Evolutionary conservation across 345 rosid genomes (phyloP).

Genomic region (Eucalyptus tenuipes): DNA sequence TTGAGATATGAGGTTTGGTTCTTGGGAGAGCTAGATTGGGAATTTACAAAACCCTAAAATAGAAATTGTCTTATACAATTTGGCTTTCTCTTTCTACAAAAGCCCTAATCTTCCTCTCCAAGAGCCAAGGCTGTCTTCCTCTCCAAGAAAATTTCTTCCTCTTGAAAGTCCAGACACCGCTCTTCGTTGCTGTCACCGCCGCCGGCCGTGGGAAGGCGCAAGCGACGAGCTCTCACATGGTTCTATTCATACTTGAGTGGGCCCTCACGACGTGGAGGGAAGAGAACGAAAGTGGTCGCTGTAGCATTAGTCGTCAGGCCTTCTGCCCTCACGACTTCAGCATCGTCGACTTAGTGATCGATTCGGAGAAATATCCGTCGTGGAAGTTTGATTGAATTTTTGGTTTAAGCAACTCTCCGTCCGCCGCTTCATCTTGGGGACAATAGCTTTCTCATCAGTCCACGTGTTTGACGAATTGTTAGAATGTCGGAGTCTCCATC

Average conservation of each 20-base stretch:
- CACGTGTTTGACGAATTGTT: neutral
- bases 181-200: neutral
- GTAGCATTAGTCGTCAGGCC: neutral
- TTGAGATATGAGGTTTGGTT: neutral
- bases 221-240: neutral
- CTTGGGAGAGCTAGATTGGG: neutral
- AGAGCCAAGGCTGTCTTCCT: too few relatives aligned
- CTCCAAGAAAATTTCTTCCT: neutral
- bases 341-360: neutral
- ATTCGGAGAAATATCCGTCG: neutral
- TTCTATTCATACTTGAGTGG: neutral
- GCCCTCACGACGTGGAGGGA: neutral
- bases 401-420: neutral
- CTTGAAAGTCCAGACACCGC: neutral
- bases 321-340: neutral
- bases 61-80: neutral
- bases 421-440: neutral
- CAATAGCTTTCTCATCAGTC: neutral
- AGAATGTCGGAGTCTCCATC: neutral
- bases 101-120: neutral
- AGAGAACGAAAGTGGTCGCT: neutral
- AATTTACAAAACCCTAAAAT: neutral
- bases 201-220: too few relatives aligned
- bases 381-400: neutral
- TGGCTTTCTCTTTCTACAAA: neutral